Conservation (phyloP, 257 asterid species). For the Eustoma russellianum region DNA sequence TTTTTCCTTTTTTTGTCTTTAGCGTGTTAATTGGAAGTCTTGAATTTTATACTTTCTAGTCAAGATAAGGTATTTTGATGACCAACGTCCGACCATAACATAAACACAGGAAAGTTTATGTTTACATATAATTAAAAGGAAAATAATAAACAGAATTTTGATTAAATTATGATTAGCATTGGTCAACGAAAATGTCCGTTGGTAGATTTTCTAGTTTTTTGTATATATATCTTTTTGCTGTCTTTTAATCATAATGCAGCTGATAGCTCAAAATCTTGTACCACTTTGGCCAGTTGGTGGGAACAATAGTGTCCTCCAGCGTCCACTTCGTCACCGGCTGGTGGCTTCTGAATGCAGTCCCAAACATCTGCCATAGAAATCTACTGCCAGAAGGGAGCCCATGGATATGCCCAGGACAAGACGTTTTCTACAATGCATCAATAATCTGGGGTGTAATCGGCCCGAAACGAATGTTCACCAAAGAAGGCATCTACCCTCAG, state of each 20-base stretch:
- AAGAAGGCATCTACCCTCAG: constrained; percentile 47
- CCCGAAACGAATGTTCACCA: constrained; percentile 63
- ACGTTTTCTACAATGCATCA: constrained; percentile 75
- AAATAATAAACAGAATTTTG: too few species aligned
- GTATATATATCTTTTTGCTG: neutral
- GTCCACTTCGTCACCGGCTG: constrained; percentile 58
- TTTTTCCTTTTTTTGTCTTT: too few species aligned
- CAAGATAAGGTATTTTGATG: too few species aligned
- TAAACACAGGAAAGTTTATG: too few species aligned
- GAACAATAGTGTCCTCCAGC: constrained; percentile 46
- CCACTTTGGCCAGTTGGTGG: constrained; percentile 26
- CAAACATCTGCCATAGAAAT: constrained; percentile 39
- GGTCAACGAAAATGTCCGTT: too few species aligned
- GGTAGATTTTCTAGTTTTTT: neutral
- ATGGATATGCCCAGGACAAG: constrained; percentile 77
- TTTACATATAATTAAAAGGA: too few species aligned
- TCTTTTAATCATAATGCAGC: neutral
- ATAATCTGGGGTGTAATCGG: constrained; percentile 77
- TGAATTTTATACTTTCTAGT: too few species aligned
- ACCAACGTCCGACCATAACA: too few species aligned
- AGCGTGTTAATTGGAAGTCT: too few species aligned
- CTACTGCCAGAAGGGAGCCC: constrained; percentile 57
- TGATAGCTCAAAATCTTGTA: neutral
- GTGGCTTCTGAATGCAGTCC: constrained; percentile 57
- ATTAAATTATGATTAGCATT: too few species aligned